phyloP scores from a whole-genome alignment of 768 basidiomycete genomes.

The Suillus decipiens region DNA sequence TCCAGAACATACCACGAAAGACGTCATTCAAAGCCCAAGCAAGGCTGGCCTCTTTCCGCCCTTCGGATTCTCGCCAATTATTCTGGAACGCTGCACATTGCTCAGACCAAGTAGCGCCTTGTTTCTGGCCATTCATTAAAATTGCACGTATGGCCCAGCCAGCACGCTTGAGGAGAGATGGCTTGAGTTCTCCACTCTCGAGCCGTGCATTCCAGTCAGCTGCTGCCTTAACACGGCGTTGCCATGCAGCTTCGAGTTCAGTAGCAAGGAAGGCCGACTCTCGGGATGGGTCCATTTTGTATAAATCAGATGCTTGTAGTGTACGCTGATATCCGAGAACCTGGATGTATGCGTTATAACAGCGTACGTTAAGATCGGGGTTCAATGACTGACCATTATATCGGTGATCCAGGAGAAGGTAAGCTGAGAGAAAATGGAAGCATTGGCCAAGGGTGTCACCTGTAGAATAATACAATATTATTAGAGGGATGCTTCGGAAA shows the following conservation, averaged over 20 bases:
- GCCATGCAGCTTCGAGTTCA: slow-evolving; percentile 59
- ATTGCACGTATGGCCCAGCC: slow-evolving; percentile 40
- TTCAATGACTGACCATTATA: slow-evolving; percentile 43
- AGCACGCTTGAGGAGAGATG: slow-evolving; percentile 39
- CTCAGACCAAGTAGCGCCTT: slow-evolving; percentile 24
- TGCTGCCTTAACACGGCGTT: slow-evolving; percentile 46
- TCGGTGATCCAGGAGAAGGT: slow-evolving; percentile 69
- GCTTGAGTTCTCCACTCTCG: slow-evolving; percentile 43
- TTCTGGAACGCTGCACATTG: slow-evolving; percentile 36
- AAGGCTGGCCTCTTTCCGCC: slow-evolving; percentile 50
- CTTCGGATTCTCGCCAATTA: slow-evolving; percentile 47
- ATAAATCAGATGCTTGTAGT: slow-evolving; percentile 73
- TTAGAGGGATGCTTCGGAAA: not conserved
- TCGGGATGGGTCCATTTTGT: slow-evolving; percentile 58
- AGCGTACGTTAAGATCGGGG: not conserved
- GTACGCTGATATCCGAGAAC: slow-evolving; percentile 70
- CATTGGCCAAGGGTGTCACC: slow-evolving; percentile 58
- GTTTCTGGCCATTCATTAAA: slow-evolving; percentile 11
- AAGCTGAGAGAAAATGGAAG: slow-evolving; percentile 58
- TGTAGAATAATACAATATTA: slow-evolving; percentile 18
- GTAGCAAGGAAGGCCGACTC: slow-evolving; percentile 52
- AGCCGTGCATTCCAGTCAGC: slow-evolving; percentile 57
- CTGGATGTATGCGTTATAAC: slow-evolving; percentile 26
- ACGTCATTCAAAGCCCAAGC: slow-evolving; percentile 63
- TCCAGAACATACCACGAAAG: slow-evolving; percentile 61